Evolutionary conservation across 2,329 filamentous ascomycete species (phyloP).

Genomic region (Fusarium torreyae): DNA sequence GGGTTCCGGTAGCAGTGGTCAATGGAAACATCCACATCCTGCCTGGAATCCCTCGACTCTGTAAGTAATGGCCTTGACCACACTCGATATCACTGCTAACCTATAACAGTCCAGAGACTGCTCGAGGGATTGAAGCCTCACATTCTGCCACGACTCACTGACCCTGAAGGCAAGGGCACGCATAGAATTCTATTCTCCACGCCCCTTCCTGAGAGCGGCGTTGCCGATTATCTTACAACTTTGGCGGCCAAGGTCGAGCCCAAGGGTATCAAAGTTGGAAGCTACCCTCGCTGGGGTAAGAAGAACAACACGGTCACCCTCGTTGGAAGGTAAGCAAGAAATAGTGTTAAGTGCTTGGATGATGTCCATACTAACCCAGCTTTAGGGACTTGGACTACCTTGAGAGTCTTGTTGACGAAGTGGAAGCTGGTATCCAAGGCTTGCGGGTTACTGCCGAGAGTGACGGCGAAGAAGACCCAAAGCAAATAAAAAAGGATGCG

Average conservation of each 20-base stretch:
- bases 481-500: constrained; percentile 37
- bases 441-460: constrained; percentile 78
- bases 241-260: constrained; percentile 81
- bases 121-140: constrained; percentile 82
- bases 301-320: constrained; percentile 90
- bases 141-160: constrained; percentile 78
- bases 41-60: constrained; percentile 89
- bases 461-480: constrained; percentile 74
- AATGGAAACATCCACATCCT: constrained; percentile 96
- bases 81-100: constrained; percentile 22
- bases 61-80: constrained; percentile 56
- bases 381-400: constrained; percentile 80
- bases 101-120: constrained; percentile 74
- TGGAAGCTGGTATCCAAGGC: constrained; percentile 83
- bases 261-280: constrained; percentile 91
- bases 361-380: constrained; percentile 46
- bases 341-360: not conserved
- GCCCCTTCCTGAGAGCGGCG: constrained; percentile 86
- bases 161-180: constrained; percentile 87
- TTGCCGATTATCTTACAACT: constrained; percentile 86
- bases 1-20: constrained; percentile 91
- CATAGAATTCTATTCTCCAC: constrained; percentile 87
- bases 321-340: constrained; percentile 71
- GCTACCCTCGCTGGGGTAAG: constrained; percentile 94
- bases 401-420: constrained; percentile 83